Evolutionary conservation across 192 early-diverging fungal species (phyloP).

Genomic region (Coemansia sp.): DNA sequence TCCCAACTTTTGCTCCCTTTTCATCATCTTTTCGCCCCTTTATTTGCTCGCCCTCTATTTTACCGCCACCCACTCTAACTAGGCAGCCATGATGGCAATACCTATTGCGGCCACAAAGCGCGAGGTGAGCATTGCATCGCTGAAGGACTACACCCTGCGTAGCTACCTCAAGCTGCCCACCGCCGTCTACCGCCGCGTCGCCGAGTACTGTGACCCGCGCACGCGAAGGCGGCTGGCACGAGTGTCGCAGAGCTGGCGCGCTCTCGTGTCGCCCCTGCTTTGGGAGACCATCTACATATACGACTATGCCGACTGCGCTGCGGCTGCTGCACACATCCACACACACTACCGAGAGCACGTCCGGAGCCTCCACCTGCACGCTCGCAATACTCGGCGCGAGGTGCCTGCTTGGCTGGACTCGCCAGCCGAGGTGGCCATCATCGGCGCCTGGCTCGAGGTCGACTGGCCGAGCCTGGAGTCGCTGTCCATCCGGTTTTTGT

Average conservation of each 20-base stretch:
- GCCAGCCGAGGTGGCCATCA: conserved; percentile 52
- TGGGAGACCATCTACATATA: conserved; percentile 51
- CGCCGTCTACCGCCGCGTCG: conserved; percentile 47
- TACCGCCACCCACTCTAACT: not conserved
- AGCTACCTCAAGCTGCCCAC: conserved; percentile 46
- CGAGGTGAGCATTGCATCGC: conserved; percentile 29
- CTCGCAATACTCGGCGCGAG: conserved; percentile 42
- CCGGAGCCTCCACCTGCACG: conserved; percentile 44
- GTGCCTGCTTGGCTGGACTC: conserved; percentile 55
- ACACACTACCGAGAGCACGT: conserved; percentile 45
- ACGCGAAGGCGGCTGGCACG: conserved; percentile 46
- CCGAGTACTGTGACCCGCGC: conserved; percentile 52
- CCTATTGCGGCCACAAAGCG: conserved; percentile 33
- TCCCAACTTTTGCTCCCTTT: conserved; percentile 1
- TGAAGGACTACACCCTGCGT: conserved; percentile 36
- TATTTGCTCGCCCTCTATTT: not conserved
- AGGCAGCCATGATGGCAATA: conserved; percentile 23
- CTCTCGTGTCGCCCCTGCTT: conserved; percentile 46
- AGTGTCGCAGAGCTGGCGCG: conserved; percentile 57
- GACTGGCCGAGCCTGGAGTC: conserved; percentile 46
- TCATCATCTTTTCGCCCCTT: not conserved
- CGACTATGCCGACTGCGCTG: conserved; percentile 35
- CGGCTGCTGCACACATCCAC: conserved; percentile 43
- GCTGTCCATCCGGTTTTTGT: conserved; percentile 53
- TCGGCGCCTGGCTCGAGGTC: conserved; percentile 54